phyloP scores from a whole-genome alignment of 1,284 basidiomycete genomes.

The Ustilago tritici region DNA sequence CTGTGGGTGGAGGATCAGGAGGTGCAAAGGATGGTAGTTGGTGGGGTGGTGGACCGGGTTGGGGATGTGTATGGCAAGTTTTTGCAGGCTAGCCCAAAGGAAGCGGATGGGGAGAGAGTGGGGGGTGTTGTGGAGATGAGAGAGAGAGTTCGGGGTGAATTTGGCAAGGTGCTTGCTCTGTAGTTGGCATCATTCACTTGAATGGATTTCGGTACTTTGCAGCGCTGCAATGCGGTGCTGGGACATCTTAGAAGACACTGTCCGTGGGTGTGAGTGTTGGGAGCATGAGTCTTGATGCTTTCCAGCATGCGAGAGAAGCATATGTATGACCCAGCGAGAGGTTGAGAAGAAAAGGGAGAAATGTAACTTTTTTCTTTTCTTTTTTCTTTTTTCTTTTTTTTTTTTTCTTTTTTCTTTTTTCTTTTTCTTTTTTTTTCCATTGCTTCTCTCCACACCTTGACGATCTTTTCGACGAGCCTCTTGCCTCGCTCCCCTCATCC shows the following conservation, averaged over 20 bases:
- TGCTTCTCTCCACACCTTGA: too few relatives aligned
- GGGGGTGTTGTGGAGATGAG: neutral
- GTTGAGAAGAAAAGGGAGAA: neutral
- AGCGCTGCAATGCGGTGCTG: neutral
- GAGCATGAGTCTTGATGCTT: too few relatives aligned
- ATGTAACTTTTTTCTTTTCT: neutral
- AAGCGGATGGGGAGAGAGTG: neutral
- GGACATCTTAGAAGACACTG: neutral
- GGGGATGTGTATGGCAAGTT: conserved; percentile 12
- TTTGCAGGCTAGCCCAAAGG: conserved; percentile 9
- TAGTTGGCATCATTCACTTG: neutral
- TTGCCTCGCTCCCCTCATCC: too few relatives aligned
- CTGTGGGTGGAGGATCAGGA: conserved; percentile 43
- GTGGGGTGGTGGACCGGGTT: conserved; percentile 6
- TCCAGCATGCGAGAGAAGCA: neutral
- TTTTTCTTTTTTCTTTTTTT: too few relatives aligned
- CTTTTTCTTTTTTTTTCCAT: too few relatives aligned
- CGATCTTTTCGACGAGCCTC: too few relatives aligned
- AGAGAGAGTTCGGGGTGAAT: conserved; percentile 20
- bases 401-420: too few relatives aligned
- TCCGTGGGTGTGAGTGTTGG: neutral
- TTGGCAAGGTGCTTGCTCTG: conserved; percentile 7
- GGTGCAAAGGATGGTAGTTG: conserved; percentile 27
- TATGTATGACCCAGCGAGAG: neutral
- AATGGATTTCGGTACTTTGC: neutral